Percentiles rank a stretch among this genome's conserved stretches.
phyloP scores from a whole-genome alignment of 352 stramenopile genomes.

The Globisporangium perplexum region DNA sequence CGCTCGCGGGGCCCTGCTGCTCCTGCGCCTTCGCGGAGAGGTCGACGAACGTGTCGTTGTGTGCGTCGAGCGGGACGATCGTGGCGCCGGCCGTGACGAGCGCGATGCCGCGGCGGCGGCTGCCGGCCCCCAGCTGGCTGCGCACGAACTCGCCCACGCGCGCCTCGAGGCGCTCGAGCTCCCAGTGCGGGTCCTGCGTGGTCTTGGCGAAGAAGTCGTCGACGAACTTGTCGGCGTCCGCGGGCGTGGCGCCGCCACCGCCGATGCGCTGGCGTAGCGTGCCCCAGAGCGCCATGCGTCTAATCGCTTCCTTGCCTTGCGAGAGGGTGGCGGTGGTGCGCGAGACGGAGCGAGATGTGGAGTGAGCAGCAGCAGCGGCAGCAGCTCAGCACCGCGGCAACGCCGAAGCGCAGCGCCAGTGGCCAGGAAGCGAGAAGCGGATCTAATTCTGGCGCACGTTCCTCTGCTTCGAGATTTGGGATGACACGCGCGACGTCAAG shows the following conservation, averaged over 20 bases:
- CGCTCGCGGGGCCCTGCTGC: slow-evolving; percentile 68
- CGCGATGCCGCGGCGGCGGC: slow-evolving; percentile 52
- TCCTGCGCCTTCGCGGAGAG: slow-evolving; percentile 64
- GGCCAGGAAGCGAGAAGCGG: no score
- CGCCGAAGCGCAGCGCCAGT: no score
- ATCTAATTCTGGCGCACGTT: no score
- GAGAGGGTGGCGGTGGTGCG: background rate
- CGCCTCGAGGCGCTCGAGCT: slow-evolving; percentile 28
- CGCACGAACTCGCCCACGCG: slow-evolving; percentile 54
- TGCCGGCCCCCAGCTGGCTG: slow-evolving; percentile 38
- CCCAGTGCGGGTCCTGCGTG: slow-evolving; percentile 50
- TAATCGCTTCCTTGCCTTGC: background rate
- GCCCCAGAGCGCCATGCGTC: slow-evolving; percentile 82
- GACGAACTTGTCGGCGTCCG: slow-evolving; percentile 70
- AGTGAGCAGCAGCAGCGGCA: background rate
- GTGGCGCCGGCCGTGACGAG: slow-evolving; percentile 79
- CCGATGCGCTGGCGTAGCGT: slow-evolving; percentile 74
- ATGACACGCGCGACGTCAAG: no score
- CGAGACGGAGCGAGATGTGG: background rate
- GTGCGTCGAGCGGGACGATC: slow-evolving; percentile 64
- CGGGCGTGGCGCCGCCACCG: slow-evolving; percentile 40
- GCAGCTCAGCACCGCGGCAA: no score
- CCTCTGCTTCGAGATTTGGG: no score
- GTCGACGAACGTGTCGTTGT: slow-evolving; percentile 70
- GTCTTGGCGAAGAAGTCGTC: slow-evolving; percentile 82